Base-by-base conservation (phyloP, 176 grass and related monocot genomes). In the Juncus inflexus region DNA sequence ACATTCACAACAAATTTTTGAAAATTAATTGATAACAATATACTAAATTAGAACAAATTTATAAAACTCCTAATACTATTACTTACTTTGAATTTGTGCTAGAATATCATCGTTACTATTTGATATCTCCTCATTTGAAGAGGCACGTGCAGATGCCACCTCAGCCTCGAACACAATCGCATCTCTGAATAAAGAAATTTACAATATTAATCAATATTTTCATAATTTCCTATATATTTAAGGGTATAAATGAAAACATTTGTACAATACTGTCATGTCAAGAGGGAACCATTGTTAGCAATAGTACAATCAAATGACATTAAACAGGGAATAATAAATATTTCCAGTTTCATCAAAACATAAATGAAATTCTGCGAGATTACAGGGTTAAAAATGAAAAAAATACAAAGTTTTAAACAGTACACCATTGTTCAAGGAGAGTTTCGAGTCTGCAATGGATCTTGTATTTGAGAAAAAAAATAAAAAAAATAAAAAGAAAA, bases 351-450 rank as follows among this genome's bases (percentile, higher is more conserved):
- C 19, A 28, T 28, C 1, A 28, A 28, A 28, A 28, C 43, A 47
- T 47, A 47, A 6, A 47, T 6, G 9, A 6, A 1, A 47, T 47
- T 47, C 4, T 47, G 1, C 43, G 4, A 47, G 0, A 6, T 47
- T 47, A 47, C 6, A 53, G 15, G 5, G 68, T 28, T 40, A 9
- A 42, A 6, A 4, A 5, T 4, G 42, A 65, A 76, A 37, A 61
- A 37, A 37, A 1, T 40, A 40, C 55, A 9, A 28, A 52, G 53
- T 40, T 3, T 40, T 55, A 41, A 5, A 38, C 39, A 62, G 28
- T 63, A 99, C 95, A 99, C 95, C 89, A 99, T 72, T 86, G 69
- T 60, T 99, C 78, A 35, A 99, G 55, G 58, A 86, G 63, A 28
- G 78, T 63, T 84, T 99, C 89, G 78, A 99, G 82, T 35, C 89